Base-by-base conservation (phyloP, 352 stramenopile species). In the Phytophthora europaea region DNA sequence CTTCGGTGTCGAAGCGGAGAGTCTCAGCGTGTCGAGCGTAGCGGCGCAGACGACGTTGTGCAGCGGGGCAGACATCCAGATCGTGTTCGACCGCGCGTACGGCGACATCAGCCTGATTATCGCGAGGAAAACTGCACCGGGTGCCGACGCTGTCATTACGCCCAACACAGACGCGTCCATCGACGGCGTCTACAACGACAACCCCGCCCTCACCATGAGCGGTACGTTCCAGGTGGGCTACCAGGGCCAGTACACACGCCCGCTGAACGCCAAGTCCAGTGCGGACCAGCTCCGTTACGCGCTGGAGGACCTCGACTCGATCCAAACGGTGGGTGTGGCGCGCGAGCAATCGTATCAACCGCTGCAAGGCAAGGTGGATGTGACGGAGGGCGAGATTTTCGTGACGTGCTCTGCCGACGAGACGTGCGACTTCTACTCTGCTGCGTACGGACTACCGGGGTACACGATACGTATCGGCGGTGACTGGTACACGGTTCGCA, bases 211-310 rank as follows among this genome's bases (percentile, higher is more conserved):
- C 7, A 82, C 72, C 50, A 94, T 95, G 85, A 95, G 88, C 33
- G 87, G 89, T 1, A 96, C 87, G 18, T 94, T 94, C 68, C 87
- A 93, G 65, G 70, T 96, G 8, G 86, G 87, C 0, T 94, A 93
- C 67, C 76, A 81, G 15, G 82, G 73, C 28, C 72, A 75, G 36
- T 93, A 83, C 52, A 96, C 87, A 0, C 82, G 80, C 0, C 76
- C 85, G 0, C 55, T 96, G 20, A 94, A 96, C 33, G 79, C 86
- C 1, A 84, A 93, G 59, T 94, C 87, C 2, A 89, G 73, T n/a
- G 84, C 73, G 1, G 61, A 83, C 20, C 87, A 94, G 28, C 61
- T 95, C 9, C 83, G 85, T 5, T 92, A 88, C 59, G 87, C 87
- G 1, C 70, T 95, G 0, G 88, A 95, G 65, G 80, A 88, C 52